Evolutionary conservation across 345 rosid genomes (phyloP), one percentile per base, ranked within the genome.

Genomic region (Aquilaria malaccensis): DNA sequence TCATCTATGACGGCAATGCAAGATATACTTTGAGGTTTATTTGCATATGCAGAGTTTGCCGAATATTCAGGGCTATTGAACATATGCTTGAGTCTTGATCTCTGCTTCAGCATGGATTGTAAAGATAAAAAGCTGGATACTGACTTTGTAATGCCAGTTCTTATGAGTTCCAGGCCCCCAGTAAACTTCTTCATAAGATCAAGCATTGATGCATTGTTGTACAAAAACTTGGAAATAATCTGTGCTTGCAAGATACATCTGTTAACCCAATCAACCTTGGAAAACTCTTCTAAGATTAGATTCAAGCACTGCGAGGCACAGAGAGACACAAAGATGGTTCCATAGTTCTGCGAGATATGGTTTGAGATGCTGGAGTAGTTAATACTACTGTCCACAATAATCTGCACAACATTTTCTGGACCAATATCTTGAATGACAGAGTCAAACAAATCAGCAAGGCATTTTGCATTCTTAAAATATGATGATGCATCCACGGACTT

Each of bases 231-330:
- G 10, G 95, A 68, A 57, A 91, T 55, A 2, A 77, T 78, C 68
- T 87, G 97, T 31, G 96, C 96, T 70, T 85, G 93, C 10, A 58
- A 46, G 67, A 87, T 78, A 50, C 97, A 91, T 55, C 86, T 71
- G 70, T 81, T 82, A 67, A 91, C 97, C 93, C 97, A 91, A 73
- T 85, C 93, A 11, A 91, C 95, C 77, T 79, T 83, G 10, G 91
- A 82, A 74, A 91, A 91, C 37, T 91, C 97, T 70, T 91, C 93
- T 78, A 91, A 64, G 47, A 91, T 85, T 45, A 77, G 65, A 65
- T 85, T 88, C 80, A 87, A 56, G 69, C 93, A 85, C n/a, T 79
- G 93, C 74, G 97, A 87, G 67, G 87, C 93, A 76, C 96, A 91
- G 10, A 89, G 91, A 63, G 97, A 85, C 31, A 84, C 93, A 49